Evolutionary conservation across 2,329 filamentous ascomycete genomes (phyloP).

Genomic region (Trichoderma breve): DNA sequence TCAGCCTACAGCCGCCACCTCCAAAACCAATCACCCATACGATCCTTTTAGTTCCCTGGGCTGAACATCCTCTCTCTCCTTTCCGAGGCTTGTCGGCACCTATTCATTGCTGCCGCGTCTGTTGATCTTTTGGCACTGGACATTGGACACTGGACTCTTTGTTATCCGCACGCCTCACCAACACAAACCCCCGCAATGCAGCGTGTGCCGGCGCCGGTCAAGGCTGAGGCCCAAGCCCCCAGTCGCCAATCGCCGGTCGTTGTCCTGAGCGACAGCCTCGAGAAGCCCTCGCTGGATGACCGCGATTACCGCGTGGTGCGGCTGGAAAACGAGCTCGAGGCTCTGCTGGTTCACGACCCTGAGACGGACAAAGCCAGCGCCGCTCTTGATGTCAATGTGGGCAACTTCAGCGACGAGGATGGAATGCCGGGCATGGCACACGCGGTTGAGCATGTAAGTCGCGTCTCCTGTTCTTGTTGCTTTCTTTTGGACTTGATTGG

Average conservation of each 20-base stretch:
- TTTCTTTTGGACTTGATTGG: background rate
- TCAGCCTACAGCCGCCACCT: slow-evolving; percentile 16
- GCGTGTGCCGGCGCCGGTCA: slow-evolving; percentile 15
- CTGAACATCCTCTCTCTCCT: slow-evolving; percentile 10
- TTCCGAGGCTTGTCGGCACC: background rate
- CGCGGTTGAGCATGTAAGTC: slow-evolving; percentile 79
- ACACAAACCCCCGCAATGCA: slow-evolving; percentile 16
- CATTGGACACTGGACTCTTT: background rate
- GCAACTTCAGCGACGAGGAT: slow-evolving; percentile 87
- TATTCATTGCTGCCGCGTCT: background rate
- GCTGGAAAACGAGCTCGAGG: slow-evolving; percentile 84
- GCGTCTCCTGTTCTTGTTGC: background rate
- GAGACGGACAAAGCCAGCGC: slow-evolving; percentile 97
- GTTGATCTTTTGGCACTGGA: background rate
- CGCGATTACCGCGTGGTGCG: slow-evolving; percentile 83
- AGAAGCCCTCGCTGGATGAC: slow-evolving; percentile 83
- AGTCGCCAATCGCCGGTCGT: slow-evolving; percentile 34
- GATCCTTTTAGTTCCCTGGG: background rate
- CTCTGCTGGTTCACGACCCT: slow-evolving; percentile 85
- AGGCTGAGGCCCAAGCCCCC: slow-evolving; percentile 20
- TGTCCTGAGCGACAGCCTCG: slow-evolving; percentile 65
- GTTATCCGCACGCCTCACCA: background rate
- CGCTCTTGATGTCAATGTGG: slow-evolving; percentile 91
- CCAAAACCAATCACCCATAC: background rate
- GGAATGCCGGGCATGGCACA: slow-evolving; percentile 95